Base-by-base conservation (phyloP, 306 rosid species). In the Bauhinia variegata region DNA sequence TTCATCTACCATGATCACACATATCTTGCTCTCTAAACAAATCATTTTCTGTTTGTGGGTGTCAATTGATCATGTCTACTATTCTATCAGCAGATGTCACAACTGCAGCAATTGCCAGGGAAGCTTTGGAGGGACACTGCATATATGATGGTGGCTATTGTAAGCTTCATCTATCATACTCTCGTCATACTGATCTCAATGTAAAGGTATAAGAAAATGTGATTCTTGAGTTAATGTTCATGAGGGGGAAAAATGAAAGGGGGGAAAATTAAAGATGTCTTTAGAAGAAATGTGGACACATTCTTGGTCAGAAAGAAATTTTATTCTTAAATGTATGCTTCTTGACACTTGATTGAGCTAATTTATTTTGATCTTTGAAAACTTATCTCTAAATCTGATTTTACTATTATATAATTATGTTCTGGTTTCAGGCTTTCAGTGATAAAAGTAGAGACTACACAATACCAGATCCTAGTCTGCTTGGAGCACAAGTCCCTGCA, bases 141-240 rank as follows among this genome's bases (percentile, higher is more conserved):
- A 88, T 91, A 73, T 91, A 91, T 91, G 97, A 91, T 91, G 97
- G 97, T 91, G 97, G 97, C 97, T 91, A 88, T 81, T 91, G 97
- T 91, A 91, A 91, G 96, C 97, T 91, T 91, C 97, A 88, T 91
- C 97, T 91, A 82, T 80, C 97, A 91, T 91, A 84, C 91, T 91
- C 97, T 91, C 97, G 96, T 88, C 97, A 91, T 91, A 91, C 96
- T 91, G 97, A 88, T 91, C 97, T 91, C 93, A 91, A 91, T 91
- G 97, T 91, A 55, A 91, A 91, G 97, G 97, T 91, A 88, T 79
- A 88, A 79, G 86, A 84, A 81, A 78, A 78, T 79, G 82, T 68
- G 87, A 63, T 75, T 23, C 75, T 75, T 80, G 80, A 70, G 86
- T 87, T 84, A 77, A 82, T 63, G 55, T 91, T 85, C 76, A 80